A percentile compares a stretch with the other conserved stretches of the same genome.
These are phyloP conservation scores for Circinella umbellata DNA, from an alignment of 371 early-diverging fungal species.

Conservation along the genomic window DNA sequence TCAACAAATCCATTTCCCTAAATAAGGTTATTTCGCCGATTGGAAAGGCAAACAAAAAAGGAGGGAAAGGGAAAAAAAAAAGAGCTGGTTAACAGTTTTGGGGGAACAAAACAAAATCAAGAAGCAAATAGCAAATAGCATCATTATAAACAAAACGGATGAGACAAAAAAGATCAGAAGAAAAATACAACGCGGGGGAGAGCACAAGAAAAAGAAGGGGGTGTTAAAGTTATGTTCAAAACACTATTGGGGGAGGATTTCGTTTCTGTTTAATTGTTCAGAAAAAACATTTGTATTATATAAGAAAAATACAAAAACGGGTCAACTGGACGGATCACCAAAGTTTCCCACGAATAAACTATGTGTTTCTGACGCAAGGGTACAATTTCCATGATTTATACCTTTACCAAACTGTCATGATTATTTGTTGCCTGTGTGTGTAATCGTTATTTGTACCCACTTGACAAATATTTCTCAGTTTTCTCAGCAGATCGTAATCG, in stretches of 20 bases:
- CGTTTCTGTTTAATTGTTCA: too few relatives aligned
- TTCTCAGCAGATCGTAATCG: constrained; percentile 11
- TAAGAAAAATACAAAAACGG: neutral
- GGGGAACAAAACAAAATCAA: neutral
- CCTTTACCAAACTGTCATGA: too few relatives aligned
- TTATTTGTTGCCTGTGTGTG: neutral
- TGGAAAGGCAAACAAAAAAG: neutral
- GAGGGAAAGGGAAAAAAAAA: neutral
- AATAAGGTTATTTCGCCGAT: constrained; percentile 7
- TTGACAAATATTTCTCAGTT: neutral
- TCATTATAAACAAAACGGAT: too few relatives aligned
- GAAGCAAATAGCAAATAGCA: too few relatives aligned
- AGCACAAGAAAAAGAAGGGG: too few relatives aligned
- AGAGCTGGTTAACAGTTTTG: neutral
- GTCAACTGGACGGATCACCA: neutral
- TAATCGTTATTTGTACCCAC: neutral
- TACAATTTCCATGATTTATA: neutral
- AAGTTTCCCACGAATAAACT: constrained; percentile 8
- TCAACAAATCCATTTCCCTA: neutral
- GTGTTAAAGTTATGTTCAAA: too few relatives aligned
- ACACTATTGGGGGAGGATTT: too few relatives aligned
- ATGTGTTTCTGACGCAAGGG: neutral
- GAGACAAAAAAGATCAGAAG: too few relatives aligned
- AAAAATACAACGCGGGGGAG: too few relatives aligned
- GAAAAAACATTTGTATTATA: neutral